phyloP scores from a whole-genome alignment of 2,329 filamentous ascomycete species.

The Xylaria polymorpha region DNA sequence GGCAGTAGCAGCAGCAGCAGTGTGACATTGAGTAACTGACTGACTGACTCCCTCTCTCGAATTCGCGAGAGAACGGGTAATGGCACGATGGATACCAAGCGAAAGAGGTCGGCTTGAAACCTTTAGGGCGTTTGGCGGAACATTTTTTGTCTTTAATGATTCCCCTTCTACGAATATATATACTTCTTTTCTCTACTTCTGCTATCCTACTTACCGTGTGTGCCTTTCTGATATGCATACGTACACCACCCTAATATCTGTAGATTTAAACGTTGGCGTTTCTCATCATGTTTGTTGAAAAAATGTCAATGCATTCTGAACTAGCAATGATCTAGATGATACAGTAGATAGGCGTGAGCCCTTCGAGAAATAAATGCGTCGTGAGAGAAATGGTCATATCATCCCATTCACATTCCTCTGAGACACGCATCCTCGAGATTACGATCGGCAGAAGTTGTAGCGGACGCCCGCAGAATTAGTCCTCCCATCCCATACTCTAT shows the following conservation, averaged over 20 bases:
- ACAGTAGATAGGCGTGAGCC: not conserved
- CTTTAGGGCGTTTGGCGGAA: conserved; percentile 9
- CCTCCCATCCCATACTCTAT: not conserved
- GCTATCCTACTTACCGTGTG: not conserved
- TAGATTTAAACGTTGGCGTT: not conserved
- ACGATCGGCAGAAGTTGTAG: not conserved
- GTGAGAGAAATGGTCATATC: not conserved
- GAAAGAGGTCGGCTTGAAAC: not conserved
- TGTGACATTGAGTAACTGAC: not conserved
- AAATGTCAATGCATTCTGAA: not conserved
- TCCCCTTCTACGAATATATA: conserved; percentile 36
- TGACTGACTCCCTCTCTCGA: not conserved
- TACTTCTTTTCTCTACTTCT: conserved; percentile 17
- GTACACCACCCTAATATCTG: not conserved
- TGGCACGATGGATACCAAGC: conserved; percentile 14
- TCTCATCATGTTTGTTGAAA: not conserved
- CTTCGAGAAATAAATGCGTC: not conserved
- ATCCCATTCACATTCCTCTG: not conserved
- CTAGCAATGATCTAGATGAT: not conserved
- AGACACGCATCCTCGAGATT: not conserved
- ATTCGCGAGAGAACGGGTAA: not conserved
- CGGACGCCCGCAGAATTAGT: not conserved
- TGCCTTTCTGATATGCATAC: not conserved
- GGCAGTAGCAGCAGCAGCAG: not conserved
- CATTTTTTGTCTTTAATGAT: conserved; percentile 20